Base-by-base conservation (phyloP, 257 asterid genomes). In the Fraxinus americana region DNA sequence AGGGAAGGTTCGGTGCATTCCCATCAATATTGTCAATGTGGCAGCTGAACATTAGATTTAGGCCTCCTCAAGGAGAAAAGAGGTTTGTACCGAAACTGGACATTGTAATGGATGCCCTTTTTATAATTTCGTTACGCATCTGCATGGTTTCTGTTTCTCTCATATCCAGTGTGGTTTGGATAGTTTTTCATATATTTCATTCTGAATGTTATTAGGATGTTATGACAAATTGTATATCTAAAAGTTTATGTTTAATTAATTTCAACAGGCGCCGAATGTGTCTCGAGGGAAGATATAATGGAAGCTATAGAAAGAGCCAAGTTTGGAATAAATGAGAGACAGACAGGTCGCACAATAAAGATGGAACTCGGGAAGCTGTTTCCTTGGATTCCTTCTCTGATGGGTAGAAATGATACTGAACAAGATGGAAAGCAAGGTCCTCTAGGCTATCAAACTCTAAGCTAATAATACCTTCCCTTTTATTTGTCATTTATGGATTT, bases 241-340 rank as follows among this genome's bases (percentile, higher is more conserved):
- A 21, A 75, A 68, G 19, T 34, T 77, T 52, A 50, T 7, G 23
- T 71, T 61, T 23, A 35, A 19, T 36, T 73, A 77, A 43, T 27
- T 70, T 74, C 10, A 12, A 54, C 90, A 95, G 99, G 99, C 66
- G 92, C 90, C 38, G 97, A 88, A 75, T 80, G 75, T 68, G 98
- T 95, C 34, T 79, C 97, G 2, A 87, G 99, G 83, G 98, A 95
- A 83, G 98, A 95, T 80, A 81, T 95, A 73, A 91, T 95, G 97
- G 96, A 93, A 85, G 94, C 99, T 10, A 88, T 95, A 72, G 98
- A 93, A 78, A 89, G 99, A 82, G 99, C 97, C 17, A 95, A 88
- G 82, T 93, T 84, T 34, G 99, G 98, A 23, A 92, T 93, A 65
- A 93, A 89, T 6, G 90, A 90, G 70, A 86, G 83, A 86, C 87